Conservation (phyloP, 192 early-diverging fungal species). For the Diversispora epigaea region DNA sequence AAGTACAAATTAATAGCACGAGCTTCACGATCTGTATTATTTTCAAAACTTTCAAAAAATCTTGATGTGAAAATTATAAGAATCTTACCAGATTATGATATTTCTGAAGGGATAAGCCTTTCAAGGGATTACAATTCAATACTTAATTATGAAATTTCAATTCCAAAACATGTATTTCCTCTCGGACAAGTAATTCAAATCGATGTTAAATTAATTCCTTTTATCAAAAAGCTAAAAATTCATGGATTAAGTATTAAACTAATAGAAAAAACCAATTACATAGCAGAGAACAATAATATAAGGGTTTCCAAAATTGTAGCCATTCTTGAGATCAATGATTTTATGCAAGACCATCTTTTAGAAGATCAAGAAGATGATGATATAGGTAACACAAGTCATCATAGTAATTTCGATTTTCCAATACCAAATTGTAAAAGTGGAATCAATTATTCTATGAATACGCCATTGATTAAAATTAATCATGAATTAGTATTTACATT, state of each 20-base stretch:
- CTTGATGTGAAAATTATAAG: constrained; percentile 51
- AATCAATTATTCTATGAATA: neutral
- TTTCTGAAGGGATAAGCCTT: constrained; percentile 48
- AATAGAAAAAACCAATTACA: constrained; percentile 3
- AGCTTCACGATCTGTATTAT: constrained; percentile 27
- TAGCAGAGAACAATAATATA: neutral
- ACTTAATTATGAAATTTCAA: constrained; percentile 50
- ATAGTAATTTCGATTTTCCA: constrained; percentile 7
- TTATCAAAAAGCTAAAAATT: constrained; percentile 35
- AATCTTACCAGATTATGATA: constrained; percentile 49
- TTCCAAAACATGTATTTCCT: constrained; percentile 53
- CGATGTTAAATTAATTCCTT: constrained; percentile 48
- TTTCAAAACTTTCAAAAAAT: constrained; percentile 43
- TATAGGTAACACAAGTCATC: neutral
- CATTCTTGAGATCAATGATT: neutral
- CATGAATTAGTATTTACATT: constrained; percentile 16
- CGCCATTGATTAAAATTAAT: neutral
- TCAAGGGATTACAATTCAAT: neutral
- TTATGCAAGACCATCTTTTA: neutral
- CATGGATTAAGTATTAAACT: constrained; percentile 12
- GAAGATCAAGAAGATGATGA: neutral
- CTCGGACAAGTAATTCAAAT: constrained; percentile 49
- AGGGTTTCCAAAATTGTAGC: neutral
- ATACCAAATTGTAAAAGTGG: constrained; percentile 14
- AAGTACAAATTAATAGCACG: constrained; percentile 37